Evolutionary conservation across 805 yeast species (phyloP).

Genomic region (Lachancea lanzarotensis): DNA sequence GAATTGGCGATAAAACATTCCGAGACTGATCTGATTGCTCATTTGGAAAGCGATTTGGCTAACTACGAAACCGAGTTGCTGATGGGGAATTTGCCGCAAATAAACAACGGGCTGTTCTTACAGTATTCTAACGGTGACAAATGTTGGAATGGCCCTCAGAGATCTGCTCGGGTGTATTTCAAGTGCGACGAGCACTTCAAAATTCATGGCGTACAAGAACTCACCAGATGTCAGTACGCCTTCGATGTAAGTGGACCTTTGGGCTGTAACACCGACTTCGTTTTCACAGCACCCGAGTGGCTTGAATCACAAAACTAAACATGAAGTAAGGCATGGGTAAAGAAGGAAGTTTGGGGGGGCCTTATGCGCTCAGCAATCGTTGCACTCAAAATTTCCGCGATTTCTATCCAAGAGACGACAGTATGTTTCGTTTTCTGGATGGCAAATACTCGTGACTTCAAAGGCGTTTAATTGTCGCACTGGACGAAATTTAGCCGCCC

Average conservation of each 20-base stretch:
- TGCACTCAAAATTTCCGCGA: no score
- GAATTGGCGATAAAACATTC: constrained; percentile 20
- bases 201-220: constrained; percentile 61
- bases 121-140: constrained; percentile 57
- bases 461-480: neutral
- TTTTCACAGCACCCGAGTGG: constrained; percentile 11
- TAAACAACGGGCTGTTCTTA: constrained; percentile 31
- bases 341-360: no score
- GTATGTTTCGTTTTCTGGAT: no score
- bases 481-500: neutral
- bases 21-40: constrained; percentile 20
- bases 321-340: no score
- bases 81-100: constrained; percentile 29
- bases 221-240: constrained; percentile 77
- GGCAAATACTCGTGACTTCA: no score
- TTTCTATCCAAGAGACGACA: no score
- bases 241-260: constrained; percentile 41
- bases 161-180: constrained; percentile 60
- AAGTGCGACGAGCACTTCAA: constrained; percentile 56
- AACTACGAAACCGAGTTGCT: constrained; percentile 8
- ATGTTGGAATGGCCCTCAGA: constrained; percentile 93
- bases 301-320: neutral
- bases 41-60: constrained; percentile 20
- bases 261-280: constrained; percentile 32
- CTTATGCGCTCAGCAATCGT: no score